Conservation (phyloP, 192 early-diverging fungal species). For the Entrophospora sp. region DNA sequence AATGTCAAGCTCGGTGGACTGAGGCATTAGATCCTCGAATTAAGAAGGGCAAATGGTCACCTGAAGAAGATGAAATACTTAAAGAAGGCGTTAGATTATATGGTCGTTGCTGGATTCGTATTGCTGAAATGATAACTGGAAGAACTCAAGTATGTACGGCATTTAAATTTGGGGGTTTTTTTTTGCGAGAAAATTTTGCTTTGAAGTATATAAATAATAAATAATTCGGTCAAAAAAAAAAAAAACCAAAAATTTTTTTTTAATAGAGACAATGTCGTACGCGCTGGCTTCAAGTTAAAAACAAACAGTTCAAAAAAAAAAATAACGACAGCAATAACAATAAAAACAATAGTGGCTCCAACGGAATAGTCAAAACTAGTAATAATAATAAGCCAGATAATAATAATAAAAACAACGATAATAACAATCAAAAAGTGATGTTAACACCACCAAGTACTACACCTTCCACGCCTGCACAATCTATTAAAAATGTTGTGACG, state of each 20-base stretch:
- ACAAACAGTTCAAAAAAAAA: constrained; percentile 28
- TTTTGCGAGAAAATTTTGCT: background rate
- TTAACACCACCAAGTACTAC: constrained; percentile 13
- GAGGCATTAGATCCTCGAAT: constrained; percentile 50
- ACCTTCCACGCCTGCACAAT: background rate
- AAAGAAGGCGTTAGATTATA: constrained; percentile 40
- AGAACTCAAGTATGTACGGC: constrained; percentile 38
- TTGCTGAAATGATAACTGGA: constrained; percentile 46
- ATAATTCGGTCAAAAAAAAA: background rate
- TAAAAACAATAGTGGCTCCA: background rate
- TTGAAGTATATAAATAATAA: background rate
- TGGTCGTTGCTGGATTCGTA: constrained; percentile 50
- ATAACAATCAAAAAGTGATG: background rate
- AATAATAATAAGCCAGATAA: too few species aligned
- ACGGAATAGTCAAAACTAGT: too few species aligned
- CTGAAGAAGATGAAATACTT: constrained; percentile 42
- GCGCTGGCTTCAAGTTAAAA: constrained; percentile 48
- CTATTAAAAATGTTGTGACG: background rate
- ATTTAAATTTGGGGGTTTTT: background rate
- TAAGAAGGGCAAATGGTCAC: constrained; percentile 42
- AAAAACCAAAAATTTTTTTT: background rate
- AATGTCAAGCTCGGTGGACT: constrained; percentile 52
- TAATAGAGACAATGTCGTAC: constrained; percentile 48
- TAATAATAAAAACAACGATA: background rate
- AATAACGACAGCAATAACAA: background rate